Evolutionary conservation across 352 stramenopile genomes (phyloP).

Genomic region (Phytopythium mirpurense): DNA sequence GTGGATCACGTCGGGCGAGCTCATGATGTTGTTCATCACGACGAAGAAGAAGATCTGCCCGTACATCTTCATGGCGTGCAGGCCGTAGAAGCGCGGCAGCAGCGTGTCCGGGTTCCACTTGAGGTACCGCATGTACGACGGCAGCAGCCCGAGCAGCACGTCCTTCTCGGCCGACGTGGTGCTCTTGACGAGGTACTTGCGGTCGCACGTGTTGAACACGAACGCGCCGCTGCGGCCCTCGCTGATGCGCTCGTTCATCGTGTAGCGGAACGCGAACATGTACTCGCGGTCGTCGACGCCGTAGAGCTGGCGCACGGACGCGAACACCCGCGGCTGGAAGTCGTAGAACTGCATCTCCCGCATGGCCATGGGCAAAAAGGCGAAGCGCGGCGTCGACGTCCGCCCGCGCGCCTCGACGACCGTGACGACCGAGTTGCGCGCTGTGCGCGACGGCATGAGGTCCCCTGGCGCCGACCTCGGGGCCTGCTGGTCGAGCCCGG

Average conservation of each 20-base stretch:
- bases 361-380: conserved; percentile 63
- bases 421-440: conserved; percentile 52
- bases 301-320: conserved; percentile 80
- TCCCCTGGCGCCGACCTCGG: conserved; percentile 1
- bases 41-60: conserved; percentile 90
- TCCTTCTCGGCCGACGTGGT: conserved; percentile 75
- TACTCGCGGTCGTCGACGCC: conserved; percentile 64
- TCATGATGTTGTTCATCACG: conserved; percentile 90
- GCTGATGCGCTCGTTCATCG: conserved; percentile 86
- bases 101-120: conserved; percentile 86
- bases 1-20: conserved; percentile 81
- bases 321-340: conserved; percentile 75
- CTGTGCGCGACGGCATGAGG: conserved; percentile 15
- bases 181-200: conserved; percentile 90
- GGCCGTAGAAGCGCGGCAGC: conserved; percentile 86
- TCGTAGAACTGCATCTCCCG: conserved; percentile 87
- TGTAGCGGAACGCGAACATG: conserved; percentile 65
- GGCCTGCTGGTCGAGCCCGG: conserved; percentile 1
- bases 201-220: conserved; percentile 87
- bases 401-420: conserved; percentile 56
- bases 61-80: conserved; percentile 91
- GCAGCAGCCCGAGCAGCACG: conserved; percentile 75
- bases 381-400: conserved; percentile 35
- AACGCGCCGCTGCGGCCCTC: conserved; percentile 87
- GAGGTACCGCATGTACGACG: conserved; percentile 81